phyloP scores from a whole-genome alignment of 192 early-diverging fungal species.

The Dispira simplex region DNA sequence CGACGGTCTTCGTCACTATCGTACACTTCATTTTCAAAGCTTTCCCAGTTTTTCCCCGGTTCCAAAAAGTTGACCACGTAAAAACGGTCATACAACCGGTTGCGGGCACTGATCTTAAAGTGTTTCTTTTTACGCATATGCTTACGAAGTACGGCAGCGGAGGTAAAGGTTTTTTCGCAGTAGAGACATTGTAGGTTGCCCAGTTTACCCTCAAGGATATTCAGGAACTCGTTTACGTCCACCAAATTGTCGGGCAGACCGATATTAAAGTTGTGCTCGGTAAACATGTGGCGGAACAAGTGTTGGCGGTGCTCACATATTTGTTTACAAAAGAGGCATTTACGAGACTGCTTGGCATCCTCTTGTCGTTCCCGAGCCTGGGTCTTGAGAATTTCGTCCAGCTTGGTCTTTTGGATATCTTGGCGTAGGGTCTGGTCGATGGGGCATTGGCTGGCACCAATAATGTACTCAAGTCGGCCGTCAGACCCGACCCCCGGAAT shows the following conservation, averaged over 20 bases:
- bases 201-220: slow-evolving; percentile 57
- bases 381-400: slow-evolving; percentile 51
- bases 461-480: slow-evolving; percentile 21
- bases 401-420: slow-evolving; percentile 47
- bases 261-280: slow-evolving; percentile 88
- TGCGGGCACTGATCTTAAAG: slow-evolving; percentile 83
- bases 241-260: slow-evolving; percentile 84
- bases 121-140: slow-evolving; percentile 99
- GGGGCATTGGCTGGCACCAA: slow-evolving; percentile 36
- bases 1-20: slow-evolving; percentile 40
- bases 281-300: slow-evolving; percentile 79
- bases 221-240: slow-evolving; percentile 64
- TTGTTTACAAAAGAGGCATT: slow-evolving; percentile 90
- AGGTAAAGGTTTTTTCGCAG: slow-evolving; percentile 87
- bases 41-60: slow-evolving; percentile 85
- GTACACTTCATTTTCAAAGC: slow-evolving; percentile 60
- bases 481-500: slow-evolving; percentile 7
- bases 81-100: slow-evolving; percentile 83
- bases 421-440: slow-evolving; percentile 55
- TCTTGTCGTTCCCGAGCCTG: slow-evolving; percentile 58
- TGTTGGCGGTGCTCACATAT: slow-evolving; percentile 46
- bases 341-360: slow-evolving; percentile 46
- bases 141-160: slow-evolving; percentile 72
- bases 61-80: slow-evolving; percentile 88
- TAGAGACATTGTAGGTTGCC: slow-evolving; percentile 68